Evolutionary conservation across 257 asterid species (phyloP), one percentile per base, ranked within the genome.

Genomic region (Solanum chiquidenum): DNA sequence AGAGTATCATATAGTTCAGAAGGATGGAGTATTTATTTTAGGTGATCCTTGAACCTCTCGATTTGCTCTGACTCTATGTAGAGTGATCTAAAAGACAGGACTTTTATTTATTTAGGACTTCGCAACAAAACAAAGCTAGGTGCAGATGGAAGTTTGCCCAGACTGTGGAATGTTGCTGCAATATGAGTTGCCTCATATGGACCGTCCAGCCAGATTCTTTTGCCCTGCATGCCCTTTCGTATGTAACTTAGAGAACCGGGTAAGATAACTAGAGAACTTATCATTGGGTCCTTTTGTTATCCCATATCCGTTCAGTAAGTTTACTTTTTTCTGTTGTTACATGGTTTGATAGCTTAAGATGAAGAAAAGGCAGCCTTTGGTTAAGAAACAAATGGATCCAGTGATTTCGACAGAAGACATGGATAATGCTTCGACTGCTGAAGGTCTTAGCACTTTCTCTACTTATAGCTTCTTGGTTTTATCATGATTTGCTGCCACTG

Each of bases 71-170:
- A 79, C 40, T 44, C 6, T 8, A 6, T 46, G 40, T 80, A 80
- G 66, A 4, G 6, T 80, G 25, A 80, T 80, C 68, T 80, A 46
- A 80, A 80, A 18, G 42, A n/a, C 42, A 80, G 16, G 42, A 80
- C 18, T 49, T 80, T 29, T 46, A 10, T 49, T 29, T 80, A 9
- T 27, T 16, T 82, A 82, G 85, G 42, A 9, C 29, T 82, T 82
- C 23, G 7, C 85, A 29, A 29, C 12, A 10, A 46, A 49, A 29
- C 20, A 49, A 82, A 71, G 9, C 44, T 52, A 52, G 79, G 10
- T 5, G 38, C 42, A 83, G 84, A 96, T 95, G 99, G 96, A 96
- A 89, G 92, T 95, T 91, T 96, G 99, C 91, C 98, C 98, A 74
- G 89, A 87, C 80, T 96, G 99, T 73, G 95, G 90, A 69, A 94